A percentile compares a stretch with the other conserved stretches of the same genome.
phyloP scores from a whole-genome alignment of 768 basidiomycete genomes.

The Serendipita sp. region DNA sequence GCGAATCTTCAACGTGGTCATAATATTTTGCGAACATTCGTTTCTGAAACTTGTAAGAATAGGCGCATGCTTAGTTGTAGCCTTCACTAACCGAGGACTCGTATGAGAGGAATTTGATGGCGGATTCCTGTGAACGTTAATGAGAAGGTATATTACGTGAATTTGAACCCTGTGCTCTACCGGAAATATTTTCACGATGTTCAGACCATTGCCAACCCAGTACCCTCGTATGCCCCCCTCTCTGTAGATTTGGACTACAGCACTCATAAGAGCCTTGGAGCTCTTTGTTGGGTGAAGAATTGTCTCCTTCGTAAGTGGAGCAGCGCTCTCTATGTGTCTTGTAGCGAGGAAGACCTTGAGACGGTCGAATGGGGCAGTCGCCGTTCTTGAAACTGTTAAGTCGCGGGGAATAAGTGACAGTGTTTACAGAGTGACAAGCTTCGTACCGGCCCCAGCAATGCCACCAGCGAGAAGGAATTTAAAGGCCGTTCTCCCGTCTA shows the following conservation, averaged over 20 bases:
- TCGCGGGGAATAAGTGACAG: neutral
- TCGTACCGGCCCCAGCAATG: conserved; percentile 78
- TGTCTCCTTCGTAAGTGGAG: conserved; percentile 20
- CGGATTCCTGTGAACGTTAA: conserved; percentile 46
- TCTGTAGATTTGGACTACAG: conserved; percentile 64
- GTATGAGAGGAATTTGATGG: conserved; percentile 94
- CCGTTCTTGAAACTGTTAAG: conserved; percentile 71
- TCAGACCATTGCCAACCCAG: conserved; percentile 92
- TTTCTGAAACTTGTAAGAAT: conserved; percentile 40
- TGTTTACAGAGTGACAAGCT: conserved; percentile 6
- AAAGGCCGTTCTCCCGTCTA: conserved; percentile 57
- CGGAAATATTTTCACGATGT: conserved; percentile 88
- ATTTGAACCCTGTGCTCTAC: conserved; percentile 14
- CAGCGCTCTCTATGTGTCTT: conserved; percentile 55
- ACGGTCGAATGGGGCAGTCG: conserved; percentile 94
- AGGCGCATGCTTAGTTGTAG: conserved; percentile 8
- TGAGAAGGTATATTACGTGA: neutral
- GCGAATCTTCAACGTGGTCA: conserved; percentile 77
- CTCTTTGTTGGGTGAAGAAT: conserved; percentile 33
- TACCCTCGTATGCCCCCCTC: conserved; percentile 84
- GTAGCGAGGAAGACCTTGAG: conserved; percentile 95
- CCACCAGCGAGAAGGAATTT: conserved; percentile 90
- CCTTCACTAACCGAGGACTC: conserved; percentile 60
- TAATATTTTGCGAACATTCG: conserved; percentile 80
- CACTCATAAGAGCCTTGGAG: conserved; percentile 47